Base-by-base conservation (phyloP, 441 rosid genomes). In the Macaranga tanarius region DNA sequence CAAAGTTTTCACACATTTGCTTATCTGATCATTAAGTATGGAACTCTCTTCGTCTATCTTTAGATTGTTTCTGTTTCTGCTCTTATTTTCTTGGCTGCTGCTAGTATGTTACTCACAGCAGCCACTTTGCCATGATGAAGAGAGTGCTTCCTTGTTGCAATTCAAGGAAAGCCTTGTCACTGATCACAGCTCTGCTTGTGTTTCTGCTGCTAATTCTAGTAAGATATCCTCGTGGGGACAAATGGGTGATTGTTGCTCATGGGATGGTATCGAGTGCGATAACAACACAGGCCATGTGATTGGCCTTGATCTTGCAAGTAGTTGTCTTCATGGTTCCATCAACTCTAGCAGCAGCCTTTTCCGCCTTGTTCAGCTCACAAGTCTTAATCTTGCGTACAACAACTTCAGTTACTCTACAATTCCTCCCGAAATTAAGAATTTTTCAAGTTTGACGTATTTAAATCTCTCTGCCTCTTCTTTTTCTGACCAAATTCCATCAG, bases 251-350 rank as follows among this genome's bases (percentile, higher is more conserved):
- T 85, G 83, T 34, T 82, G 85, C 58, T 47, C 69, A 0, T 82
- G 85, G 85, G 76, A 63, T 0, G 84, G 85, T n/a, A 17, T 82
- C 12, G 7, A 57, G 50, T 84, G 84, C 23, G 54, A 80, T 26
- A 7, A 57, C 1, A 50, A 40, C 45, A 67, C 73, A 0, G 77
- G 81, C 6, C 73, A 71, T 31, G 85, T 78, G 10, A 74, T 78
- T 0, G 54, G 44, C n/a, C 79, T 84, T 2, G 45, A 84, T 51
- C 72, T 78, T 7, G 20, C 45, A 1, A 44, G 70, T 47, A 74
- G 77, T 50, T 79, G 67, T 1, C 79, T 81, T 5, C 48, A 7
- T 1, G 85, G 76, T 67, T 62, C 62, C 31, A 71, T 81, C 62
- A 20, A 58, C 67, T 69, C 84, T 0, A 72, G 19, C 66, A 75